A percentile compares a stretch with the other conserved stretches of the same genome.
Evolutionary conservation across 306 rosid species (phyloP).

Genomic region (Aeschynomene evenia): DNA sequence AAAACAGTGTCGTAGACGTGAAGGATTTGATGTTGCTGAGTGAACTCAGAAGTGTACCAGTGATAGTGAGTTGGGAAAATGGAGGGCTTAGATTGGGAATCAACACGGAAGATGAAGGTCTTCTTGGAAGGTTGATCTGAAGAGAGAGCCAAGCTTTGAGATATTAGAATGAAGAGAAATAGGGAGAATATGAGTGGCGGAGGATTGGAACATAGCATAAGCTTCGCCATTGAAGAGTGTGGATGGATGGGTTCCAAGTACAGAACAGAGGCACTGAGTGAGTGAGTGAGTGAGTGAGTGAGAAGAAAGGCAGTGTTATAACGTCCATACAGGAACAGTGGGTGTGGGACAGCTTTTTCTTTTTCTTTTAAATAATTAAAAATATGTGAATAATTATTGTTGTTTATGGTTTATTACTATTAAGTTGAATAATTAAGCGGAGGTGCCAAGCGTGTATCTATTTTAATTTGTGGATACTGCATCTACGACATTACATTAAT

Average conservation of each 20-base stretch:
- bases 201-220: neutral
- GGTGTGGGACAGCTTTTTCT: neutral
- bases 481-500: neutral
- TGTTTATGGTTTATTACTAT: neutral
- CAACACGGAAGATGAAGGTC: constrained; percentile 70
- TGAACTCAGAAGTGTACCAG: constrained; percentile 80
- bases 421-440: neutral
- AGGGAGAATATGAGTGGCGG: constrained; percentile 25
- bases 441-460: neutral
- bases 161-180: constrained; percentile 19
- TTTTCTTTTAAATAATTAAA: neutral
- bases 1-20: constrained; percentile 74
- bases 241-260: neutral
- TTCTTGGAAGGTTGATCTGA: constrained; percentile 34
- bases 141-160: constrained; percentile 6
- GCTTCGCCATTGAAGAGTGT: constrained; percentile 9
- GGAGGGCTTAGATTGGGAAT: constrained; percentile 64
- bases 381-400: neutral
- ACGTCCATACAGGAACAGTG: neutral
- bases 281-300: neutral
- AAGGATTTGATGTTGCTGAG: constrained; percentile 55
- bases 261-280: neutral
- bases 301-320: constrained; percentile 29
- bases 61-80: constrained; percentile 71
- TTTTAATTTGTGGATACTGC: constrained; percentile 2